Evolutionary conservation across 305 asterid species (phyloP).

Genomic region (Fraxinus ornus): DNA sequence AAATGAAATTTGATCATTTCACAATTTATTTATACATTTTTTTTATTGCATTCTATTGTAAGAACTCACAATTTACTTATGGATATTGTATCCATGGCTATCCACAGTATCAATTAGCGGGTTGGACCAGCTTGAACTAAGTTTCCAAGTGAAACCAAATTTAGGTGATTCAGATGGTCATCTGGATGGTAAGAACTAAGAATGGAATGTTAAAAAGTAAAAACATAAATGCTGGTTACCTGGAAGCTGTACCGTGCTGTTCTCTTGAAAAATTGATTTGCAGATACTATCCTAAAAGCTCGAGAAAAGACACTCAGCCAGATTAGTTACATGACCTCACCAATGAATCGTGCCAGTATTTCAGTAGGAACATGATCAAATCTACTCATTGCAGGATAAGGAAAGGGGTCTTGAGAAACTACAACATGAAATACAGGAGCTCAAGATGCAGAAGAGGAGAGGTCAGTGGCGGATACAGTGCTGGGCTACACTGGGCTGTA

Average conservation of each 20-base stretch:
- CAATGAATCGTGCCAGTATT: background rate
- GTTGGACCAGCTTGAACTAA: conserved; percentile 58
- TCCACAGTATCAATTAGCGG: conserved; percentile 59
- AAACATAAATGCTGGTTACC: background rate
- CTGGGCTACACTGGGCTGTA: too few species aligned
- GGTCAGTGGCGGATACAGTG: conserved; percentile 33
- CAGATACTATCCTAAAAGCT: conserved; percentile 84
- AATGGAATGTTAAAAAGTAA: conserved; percentile 14
- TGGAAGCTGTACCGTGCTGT: conserved; percentile 77
- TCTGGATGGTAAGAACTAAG: conserved; percentile 56
- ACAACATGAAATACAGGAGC: conserved; percentile 78
- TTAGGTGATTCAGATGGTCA: conserved; percentile 63
- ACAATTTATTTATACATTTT: background rate
- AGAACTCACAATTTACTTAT: conserved; percentile 1
- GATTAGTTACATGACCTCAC: conserved; percentile 35
- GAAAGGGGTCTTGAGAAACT: conserved; percentile 75
- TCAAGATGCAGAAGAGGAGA: conserved; percentile 72
- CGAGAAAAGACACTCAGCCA: conserved; percentile 74
- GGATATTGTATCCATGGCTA: conserved; percentile 16
- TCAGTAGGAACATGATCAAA: background rate
- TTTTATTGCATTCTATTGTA: background rate
- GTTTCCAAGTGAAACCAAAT: conserved; percentile 23
- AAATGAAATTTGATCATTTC: background rate
- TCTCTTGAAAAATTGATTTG: conserved; percentile 59
- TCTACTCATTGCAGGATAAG: conserved; percentile 45